These are phyloP conservation scores for Moringa oleifera DNA, from an alignment of 345 rosid species.

Conservation along the genomic window DNA sequence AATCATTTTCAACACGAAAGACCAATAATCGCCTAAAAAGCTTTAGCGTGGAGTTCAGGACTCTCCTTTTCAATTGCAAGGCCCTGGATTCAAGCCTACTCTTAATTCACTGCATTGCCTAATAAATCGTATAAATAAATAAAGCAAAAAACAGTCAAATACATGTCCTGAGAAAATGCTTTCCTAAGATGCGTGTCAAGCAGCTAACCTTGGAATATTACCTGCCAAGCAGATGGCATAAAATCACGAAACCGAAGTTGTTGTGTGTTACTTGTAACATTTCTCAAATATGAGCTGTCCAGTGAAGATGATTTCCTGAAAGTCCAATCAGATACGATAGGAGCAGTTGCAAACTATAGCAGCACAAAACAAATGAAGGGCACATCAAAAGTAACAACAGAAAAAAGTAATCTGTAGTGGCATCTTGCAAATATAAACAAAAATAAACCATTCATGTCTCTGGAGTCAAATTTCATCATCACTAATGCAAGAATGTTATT, in stretches of 20 bases:
- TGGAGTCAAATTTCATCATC: no score
- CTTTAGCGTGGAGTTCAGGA: no score
- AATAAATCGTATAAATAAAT: no score
- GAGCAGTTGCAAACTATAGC: slow-evolving; percentile 4
- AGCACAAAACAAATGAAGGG: slow-evolving; percentile 10
- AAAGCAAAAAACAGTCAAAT: not conserved
- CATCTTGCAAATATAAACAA: no score
- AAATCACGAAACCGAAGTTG: slow-evolving; percentile 51
- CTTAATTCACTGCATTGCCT: not conserved
- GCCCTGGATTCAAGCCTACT: no score
- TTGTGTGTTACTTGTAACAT: slow-evolving; percentile 24
- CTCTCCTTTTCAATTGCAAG: no score
- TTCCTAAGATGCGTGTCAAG: slow-evolving; percentile 3
- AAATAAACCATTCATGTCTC: no score
- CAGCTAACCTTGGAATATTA: slow-evolving; percentile 20
- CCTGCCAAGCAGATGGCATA: slow-evolving; percentile 95
- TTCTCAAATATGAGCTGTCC: slow-evolving; percentile 19
- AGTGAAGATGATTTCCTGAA: slow-evolving; percentile 25
- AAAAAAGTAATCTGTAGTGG: no score
- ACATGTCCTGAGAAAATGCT: not conserved
- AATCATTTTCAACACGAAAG: no score
- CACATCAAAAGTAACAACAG: no score
- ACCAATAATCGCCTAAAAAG: no score
- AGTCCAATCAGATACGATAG: slow-evolving; percentile 23
- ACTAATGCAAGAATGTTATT: no score